Conservation (phyloP, 192 early-diverging fungal species). For the Chytriomyces hyalinus region DNA sequence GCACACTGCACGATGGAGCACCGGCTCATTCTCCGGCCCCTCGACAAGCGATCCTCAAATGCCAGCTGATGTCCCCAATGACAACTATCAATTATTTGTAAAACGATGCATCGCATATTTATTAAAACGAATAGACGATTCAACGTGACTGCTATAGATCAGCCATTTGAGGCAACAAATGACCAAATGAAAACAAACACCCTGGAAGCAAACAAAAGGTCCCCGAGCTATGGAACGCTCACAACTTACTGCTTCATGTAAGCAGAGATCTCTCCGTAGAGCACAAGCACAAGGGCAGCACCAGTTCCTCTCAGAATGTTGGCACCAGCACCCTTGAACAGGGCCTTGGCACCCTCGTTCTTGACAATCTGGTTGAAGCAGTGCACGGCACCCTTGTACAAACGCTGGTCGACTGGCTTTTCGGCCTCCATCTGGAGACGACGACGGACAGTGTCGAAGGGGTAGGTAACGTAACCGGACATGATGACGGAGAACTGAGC, state of each 20-base stretch:
- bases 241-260: constrained; percentile 15
- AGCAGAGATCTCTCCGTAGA: constrained; percentile 54
- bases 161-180: too few species aligned
- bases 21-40: too few species aligned
- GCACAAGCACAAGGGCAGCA: constrained; percentile 91
- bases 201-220: too few species aligned
- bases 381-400: constrained; percentile 82
- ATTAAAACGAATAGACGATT: too few species aligned
- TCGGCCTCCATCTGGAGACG: constrained; percentile 96
- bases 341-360: constrained; percentile 87
- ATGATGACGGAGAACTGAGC: constrained; percentile 37
- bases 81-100: too few species aligned
- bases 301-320: constrained; percentile 98
- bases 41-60: too few species aligned
- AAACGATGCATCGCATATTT: too few species aligned
- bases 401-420: constrained; percentile 63
- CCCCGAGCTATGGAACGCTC: too few species aligned
- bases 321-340: constrained; percentile 99
- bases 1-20: too few species aligned
- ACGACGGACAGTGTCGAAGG: constrained; percentile 96
- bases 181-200: too few species aligned
- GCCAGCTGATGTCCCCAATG: too few species aligned
- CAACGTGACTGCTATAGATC: too few species aligned
- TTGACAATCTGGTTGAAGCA: constrained; percentile 86
- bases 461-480: constrained; percentile 62